phyloP scores from a whole-genome alignment of 2,329 filamentous ascomycete species.

The Aspergillus fumigatus region DNA sequence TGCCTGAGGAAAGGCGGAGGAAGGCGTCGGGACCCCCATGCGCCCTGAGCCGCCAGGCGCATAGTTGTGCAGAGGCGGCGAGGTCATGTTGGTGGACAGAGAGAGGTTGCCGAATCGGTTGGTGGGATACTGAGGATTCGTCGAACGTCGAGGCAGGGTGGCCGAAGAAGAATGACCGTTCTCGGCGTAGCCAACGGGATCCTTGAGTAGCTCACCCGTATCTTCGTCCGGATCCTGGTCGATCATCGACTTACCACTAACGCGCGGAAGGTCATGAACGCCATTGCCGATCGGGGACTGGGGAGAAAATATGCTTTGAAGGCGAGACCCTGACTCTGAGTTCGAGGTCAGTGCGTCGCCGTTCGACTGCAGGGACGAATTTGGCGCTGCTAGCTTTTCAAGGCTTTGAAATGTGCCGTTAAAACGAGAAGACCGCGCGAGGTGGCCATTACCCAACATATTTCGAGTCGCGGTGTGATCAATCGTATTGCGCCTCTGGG shows the following conservation, averaged over 20 bases:
- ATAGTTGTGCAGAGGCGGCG: constrained; percentile 54
- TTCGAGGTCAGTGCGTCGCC: constrained; percentile 49
- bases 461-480: constrained; percentile 41
- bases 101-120: constrained; percentile 65
- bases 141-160: constrained; percentile 56
- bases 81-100: constrained; percentile 61
- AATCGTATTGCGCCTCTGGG: constrained; percentile 49
- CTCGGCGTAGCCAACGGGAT: constrained; percentile 65
- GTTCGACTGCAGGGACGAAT: constrained; percentile 40
- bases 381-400: constrained; percentile 52
- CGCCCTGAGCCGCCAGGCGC: constrained; percentile 46
- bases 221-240: constrained; percentile 62
- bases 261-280: constrained; percentile 47
- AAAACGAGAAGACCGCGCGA: constrained; percentile 53
- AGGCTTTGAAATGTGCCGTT: constrained; percentile 58
- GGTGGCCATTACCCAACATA: constrained; percentile 39
- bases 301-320: constrained; percentile 57
- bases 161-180: constrained; percentile 52
- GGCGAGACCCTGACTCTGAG: constrained; percentile 45
- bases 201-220: constrained; percentile 58
- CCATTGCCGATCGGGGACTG: constrained; percentile 56
- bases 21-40: constrained; percentile 48
- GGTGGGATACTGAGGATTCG: constrained; percentile 67
- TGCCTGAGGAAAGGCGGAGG: constrained; percentile 56
- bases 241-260: constrained; percentile 60